phyloP scores from a whole-genome alignment of 73 alveolate species.

The Paramecium tetraurelia region DNA sequence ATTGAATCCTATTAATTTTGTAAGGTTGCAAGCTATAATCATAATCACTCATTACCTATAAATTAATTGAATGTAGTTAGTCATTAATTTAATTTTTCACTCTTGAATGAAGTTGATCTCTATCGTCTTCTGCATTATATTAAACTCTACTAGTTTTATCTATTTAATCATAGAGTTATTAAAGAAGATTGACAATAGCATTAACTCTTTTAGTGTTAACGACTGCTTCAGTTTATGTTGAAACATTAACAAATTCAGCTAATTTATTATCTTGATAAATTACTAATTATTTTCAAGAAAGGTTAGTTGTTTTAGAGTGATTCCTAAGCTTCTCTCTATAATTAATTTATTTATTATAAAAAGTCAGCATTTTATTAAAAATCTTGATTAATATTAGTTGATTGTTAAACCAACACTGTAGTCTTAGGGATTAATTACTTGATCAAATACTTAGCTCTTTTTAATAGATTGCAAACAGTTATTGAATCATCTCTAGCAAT shows the following conservation, averaged over 20 bases:
- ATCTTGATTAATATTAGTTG: background rate
- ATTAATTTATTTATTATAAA: background rate
- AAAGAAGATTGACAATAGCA: background rate
- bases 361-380: background rate
- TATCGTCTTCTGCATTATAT: background rate
- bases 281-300: background rate
- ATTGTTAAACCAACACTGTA: background rate
- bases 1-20: background rate
- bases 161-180: background rate
- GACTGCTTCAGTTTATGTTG: background rate
- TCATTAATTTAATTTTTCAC: background rate
- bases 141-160: background rate
- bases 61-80: background rate
- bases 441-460: slow-evolving; percentile 8
- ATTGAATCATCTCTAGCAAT: background rate
- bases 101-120: background rate
- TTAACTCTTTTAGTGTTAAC: background rate
- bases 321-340: background rate
- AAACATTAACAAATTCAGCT: background rate
- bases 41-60: background rate
- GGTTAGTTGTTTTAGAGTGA: background rate
- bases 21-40: background rate
- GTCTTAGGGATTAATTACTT: background rate
- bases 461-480: background rate
- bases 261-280: background rate